A percentile compares a stretch with the other conserved stretches of the same genome.
phyloP scores from a whole-genome alignment of 176 grass and related monocot genomes.

The Cocos nucifera region DNA sequence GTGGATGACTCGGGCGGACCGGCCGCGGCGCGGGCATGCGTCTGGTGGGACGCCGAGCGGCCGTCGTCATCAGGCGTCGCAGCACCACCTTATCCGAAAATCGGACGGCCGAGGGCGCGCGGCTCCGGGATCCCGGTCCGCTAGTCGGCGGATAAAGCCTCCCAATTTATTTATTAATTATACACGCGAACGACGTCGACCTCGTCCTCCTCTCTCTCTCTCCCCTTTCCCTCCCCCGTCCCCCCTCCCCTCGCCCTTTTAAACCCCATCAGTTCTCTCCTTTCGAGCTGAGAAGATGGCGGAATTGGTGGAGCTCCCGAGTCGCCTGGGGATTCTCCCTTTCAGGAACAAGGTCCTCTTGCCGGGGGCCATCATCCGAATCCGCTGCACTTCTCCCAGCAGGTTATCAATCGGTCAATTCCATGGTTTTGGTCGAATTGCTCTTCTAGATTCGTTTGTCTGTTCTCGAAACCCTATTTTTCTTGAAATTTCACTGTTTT shows the following conservation, averaged over 20 bases:
- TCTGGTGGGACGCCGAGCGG: too few relatives aligned
- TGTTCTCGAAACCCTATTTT: background rate
- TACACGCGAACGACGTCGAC: too few relatives aligned
- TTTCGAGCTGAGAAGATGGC: conserved; percentile 31
- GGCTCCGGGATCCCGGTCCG: too few relatives aligned
- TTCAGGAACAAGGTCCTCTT: conserved; percentile 97
- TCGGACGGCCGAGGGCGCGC: too few relatives aligned
- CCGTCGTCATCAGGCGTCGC: too few relatives aligned
- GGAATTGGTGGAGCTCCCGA: conserved; percentile 69
- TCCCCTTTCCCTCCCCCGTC: conserved; percentile 9
- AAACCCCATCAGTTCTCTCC: conserved; percentile 5
- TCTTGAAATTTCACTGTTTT: background rate
- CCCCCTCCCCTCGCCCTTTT: background rate
- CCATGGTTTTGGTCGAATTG: background rate
- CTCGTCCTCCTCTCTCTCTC: background rate
- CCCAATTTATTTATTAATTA: too few relatives aligned
- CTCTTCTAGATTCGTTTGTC: background rate
- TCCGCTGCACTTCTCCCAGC: conserved; percentile 89
- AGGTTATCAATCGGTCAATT: conserved; percentile 33
- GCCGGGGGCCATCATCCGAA: conserved; percentile 87
- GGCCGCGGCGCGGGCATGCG: too few relatives aligned
- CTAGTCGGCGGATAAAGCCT: too few relatives aligned
- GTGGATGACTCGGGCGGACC: too few relatives aligned
- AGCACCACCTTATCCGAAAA: too few relatives aligned
- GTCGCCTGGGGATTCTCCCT: conserved; percentile 79